A percentile compares a stretch with the other conserved stretches of the same genome.
phyloP scores from a whole-genome alignment of 169 alveolate genomes.

The Eimeria falciformis region DNA sequence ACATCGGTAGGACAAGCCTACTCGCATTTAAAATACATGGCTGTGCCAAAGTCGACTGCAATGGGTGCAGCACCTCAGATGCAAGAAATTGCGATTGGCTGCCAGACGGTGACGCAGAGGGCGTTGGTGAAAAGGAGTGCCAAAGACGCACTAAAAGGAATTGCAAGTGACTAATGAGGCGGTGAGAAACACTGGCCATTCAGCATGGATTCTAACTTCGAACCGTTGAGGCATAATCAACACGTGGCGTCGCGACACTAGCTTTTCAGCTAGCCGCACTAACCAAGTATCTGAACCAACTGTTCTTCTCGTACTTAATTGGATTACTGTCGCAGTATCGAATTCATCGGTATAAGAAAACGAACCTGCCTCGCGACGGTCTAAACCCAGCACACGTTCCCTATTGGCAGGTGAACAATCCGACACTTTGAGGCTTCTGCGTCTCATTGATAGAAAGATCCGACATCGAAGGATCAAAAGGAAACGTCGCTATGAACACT shows the following conservation, averaged over 20 bases:
- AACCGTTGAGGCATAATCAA: not conserved
- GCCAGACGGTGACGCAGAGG: not conserved
- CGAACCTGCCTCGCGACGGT: constrained; percentile 96
- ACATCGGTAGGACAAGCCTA: not conserved
- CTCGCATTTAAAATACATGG: not conserved
- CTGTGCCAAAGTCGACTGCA: not conserved
- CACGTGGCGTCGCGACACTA: constrained; percentile 78
- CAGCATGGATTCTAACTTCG: not conserved
- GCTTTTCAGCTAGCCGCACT: constrained; percentile 80
- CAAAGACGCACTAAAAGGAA: not conserved
- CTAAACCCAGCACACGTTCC: constrained; percentile 81
- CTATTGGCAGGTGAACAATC: not conserved
- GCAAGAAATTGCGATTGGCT: not conserved
- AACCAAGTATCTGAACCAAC: constrained; percentile 76
- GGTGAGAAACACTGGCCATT: not conserved
- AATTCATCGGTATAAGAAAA: constrained; percentile 91
- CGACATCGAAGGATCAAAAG: not conserved
- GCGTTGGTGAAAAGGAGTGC: too few species aligned
- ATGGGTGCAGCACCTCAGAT: not conserved
- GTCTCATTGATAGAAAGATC: constrained; percentile 77
- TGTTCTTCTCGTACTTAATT: constrained; percentile 77
- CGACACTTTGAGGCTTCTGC: not conserved
- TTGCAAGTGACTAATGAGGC: not conserved
- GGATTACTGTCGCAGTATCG: constrained; percentile 83
- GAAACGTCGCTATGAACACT: not conserved